Percentiles rank a stretch among this genome's conserved stretches.
phyloP scores from a whole-genome alignment of 441 rosid genomes.

The Euphorbia corollata region DNA sequence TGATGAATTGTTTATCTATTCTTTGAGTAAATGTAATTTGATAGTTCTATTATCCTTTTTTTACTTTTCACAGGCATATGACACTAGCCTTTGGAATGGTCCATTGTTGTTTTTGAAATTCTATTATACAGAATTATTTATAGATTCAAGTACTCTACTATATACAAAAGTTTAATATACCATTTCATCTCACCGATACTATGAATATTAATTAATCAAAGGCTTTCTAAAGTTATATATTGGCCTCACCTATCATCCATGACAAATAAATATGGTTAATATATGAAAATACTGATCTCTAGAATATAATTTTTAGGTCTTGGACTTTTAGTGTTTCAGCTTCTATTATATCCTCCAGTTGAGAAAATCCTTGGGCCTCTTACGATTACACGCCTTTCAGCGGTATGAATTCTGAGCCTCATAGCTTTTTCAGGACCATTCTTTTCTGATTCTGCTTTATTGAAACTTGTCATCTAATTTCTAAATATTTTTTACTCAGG shows the following conservation, averaged over 20 bases:
- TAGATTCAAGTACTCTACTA: background rate
- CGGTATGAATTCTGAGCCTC: conserved; percentile 29
- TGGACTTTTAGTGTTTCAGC: conserved; percentile 58
- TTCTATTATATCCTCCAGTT: conserved; percentile 41
- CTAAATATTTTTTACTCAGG: conserved; percentile 32
- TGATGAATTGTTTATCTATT: background rate
- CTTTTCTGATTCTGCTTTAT: background rate
- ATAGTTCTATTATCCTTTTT: background rate
- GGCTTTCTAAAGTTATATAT: background rate
- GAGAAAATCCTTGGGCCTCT: conserved; percentile 47
- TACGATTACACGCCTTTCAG: conserved; percentile 40
- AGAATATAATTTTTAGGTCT: conserved; percentile 31
- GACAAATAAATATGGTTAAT: background rate
- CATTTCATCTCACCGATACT: background rate
- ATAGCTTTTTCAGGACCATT: background rate
- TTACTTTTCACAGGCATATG: background rate
- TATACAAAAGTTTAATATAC: background rate
- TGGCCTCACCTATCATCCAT: background rate
- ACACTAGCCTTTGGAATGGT: no score
- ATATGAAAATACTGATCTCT: background rate
- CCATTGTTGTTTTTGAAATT: no score
- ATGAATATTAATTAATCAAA: background rate
- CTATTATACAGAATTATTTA: background rate
- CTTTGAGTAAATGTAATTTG: background rate
- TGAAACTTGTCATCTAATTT: background rate